Evolutionary conservation across 352 stramenopile genomes (phyloP), one percentile per base, ranked within the genome.

Genomic region (Phytophthora crassamura): DNA sequence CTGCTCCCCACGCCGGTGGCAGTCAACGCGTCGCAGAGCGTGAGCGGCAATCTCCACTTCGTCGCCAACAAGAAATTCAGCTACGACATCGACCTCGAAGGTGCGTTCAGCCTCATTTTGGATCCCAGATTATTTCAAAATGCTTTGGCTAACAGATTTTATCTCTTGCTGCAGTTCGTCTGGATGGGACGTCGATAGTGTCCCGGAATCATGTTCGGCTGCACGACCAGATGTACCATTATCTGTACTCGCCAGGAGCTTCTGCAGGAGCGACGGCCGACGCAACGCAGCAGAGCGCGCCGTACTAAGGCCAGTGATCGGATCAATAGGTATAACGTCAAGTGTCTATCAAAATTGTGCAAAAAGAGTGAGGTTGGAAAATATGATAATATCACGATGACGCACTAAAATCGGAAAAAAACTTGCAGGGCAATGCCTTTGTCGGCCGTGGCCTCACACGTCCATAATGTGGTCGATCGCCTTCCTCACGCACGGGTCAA

Each of bases 181-280:
- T 98, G 36, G 89, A 98, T 14, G 93, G 91, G 40, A 98, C 93
- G 47, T 60, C 73, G 20, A 96, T 98, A 48, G 75, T 77, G 34
- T 88, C 86, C 40, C 76, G 64, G 58, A 97, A 97, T 71, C 75
- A 78, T 67, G 86, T 98, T 46, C 91, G 92, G 10, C 79, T 98
- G 36, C 93, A 98, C 63, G 94, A 98, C 59, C 94, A 98, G 76
- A 96, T 98, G 88, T 98, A 98, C 66, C 93, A 98, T 75, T 98
- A 98, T 71, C 69, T 95, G 46, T 91, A 93, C 64, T 80, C 80
- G 12, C 45, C 55, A 41, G 64, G 68, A 10, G 48, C 48, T 34
- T 74, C 64, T 41, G 35, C 22, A 43, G 57, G 38, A 4, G 41
- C 42, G 2, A 54, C 14, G 32, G 41, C 57, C n/a, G 58, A 63